Conservation (phyloP, 176 grass and related monocot species). For the Cenchrus purpureus region DNA sequence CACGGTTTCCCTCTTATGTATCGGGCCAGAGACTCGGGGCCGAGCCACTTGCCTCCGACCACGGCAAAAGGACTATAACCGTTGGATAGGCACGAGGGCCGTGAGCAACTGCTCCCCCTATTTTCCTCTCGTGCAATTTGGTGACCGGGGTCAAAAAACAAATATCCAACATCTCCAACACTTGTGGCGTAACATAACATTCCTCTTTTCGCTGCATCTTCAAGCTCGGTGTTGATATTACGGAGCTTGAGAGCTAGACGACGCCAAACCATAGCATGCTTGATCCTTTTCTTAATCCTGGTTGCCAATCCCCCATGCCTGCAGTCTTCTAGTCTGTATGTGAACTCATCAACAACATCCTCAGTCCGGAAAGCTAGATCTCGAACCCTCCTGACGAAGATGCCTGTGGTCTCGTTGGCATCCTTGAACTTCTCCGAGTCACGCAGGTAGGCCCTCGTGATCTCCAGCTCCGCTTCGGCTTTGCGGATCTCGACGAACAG, state of each 20-base stretch:
- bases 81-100: no score
- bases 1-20: no score
- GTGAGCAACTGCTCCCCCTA: no score
- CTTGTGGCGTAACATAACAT: not conserved
- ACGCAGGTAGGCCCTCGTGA: no score
- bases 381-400: not conserved
- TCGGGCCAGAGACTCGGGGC: no score
- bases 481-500: no score
- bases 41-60: no score
- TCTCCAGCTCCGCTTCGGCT: no score
- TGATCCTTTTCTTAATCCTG: not conserved
- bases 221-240: not conserved
- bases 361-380: not conserved
- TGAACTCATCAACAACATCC: not conserved
- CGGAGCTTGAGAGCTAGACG: not conserved
- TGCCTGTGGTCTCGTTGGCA: not conserved
- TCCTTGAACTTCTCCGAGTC: not conserved
- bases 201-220: not conserved
- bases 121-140: no score
- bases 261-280: not conserved
- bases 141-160: no score
- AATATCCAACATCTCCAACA: not conserved
- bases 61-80: no score
- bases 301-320: not conserved
- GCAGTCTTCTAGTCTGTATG: not conserved